phyloP scores from a whole-genome alignment of 192 early-diverging fungal genomes.

The Backusella liffmaniae region DNA sequence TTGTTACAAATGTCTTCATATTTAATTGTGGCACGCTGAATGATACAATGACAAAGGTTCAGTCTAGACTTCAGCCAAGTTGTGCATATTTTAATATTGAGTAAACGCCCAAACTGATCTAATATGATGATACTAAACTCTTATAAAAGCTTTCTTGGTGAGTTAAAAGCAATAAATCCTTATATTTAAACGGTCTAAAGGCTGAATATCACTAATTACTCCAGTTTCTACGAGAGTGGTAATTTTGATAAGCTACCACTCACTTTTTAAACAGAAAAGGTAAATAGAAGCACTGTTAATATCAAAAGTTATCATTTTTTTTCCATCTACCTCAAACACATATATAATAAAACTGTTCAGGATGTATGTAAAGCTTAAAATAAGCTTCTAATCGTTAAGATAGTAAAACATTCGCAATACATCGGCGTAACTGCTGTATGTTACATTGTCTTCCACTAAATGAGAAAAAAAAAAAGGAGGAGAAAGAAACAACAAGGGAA shows the following conservation, averaged over 20 bases:
- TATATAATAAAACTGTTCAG: not conserved
- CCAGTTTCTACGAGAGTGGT: no score
- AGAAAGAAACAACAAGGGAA: not conserved
- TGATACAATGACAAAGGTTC: not conserved
- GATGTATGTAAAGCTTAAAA: not conserved
- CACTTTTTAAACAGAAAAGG: no score
- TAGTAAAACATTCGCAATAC: not conserved
- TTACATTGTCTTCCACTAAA: not conserved
- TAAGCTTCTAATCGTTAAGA: constrained; percentile 2
- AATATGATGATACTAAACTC: not conserved
- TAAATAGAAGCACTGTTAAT: no score
- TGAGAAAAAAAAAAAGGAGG: not conserved
- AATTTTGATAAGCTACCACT: no score
- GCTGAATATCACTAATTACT: not conserved
- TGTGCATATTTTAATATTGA: not conserved
- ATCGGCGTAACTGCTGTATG: not conserved
- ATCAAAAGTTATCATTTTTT: not conserved
- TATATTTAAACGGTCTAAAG: not conserved
- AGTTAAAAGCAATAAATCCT: not conserved
- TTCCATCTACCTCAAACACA: not conserved
- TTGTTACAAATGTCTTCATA: not conserved
- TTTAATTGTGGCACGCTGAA: not conserved
- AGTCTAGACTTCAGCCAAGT: not conserved
- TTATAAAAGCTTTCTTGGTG: not conserved
- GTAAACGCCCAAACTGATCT: not conserved